A percentile compares a stretch with the other conserved stretches of the same genome.
phyloP scores from a whole-genome alignment of 371 early-diverging fungal genomes.

The Modicella reniformis region DNA sequence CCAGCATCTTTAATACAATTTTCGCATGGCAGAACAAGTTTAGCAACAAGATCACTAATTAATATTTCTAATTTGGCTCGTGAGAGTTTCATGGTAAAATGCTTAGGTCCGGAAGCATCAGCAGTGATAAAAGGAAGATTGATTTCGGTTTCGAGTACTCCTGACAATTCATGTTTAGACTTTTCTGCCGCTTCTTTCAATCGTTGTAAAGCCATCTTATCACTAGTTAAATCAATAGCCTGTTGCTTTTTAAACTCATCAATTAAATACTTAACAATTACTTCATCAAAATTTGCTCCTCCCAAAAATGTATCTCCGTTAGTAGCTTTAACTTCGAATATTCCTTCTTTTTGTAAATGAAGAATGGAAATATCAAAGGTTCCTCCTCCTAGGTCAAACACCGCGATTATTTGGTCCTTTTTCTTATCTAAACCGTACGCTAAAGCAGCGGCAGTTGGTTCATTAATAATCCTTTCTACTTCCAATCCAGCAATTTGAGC shows the following conservation, averaged over 20 bases:
- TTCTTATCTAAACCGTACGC: conserved; percentile 97
- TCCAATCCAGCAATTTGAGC: conserved; percentile 97
- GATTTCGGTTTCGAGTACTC: conserved; percentile 92
- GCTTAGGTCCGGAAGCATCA: conserved; percentile 94
- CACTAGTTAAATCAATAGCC: conserved; percentile 78
- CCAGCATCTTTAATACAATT: conserved; percentile 97
- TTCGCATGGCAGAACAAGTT: conserved; percentile 94
- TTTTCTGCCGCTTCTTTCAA: conserved; percentile 98
- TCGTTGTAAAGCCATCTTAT: conserved; percentile 95
- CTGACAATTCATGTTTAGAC: conserved; percentile 98
- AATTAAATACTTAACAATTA: conserved; percentile 84
- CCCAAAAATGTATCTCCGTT: conserved; percentile 98
- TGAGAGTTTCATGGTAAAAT: conserved; percentile 93
- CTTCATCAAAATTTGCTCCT: conserved; percentile 98
- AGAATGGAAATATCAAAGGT: conserved; percentile 99
- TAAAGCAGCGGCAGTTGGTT: conserved; percentile 99
- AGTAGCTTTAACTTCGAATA: conserved; percentile 98
- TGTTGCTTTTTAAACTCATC: conserved; percentile 89
- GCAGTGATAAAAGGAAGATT: conserved; percentile 96
- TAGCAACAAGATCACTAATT: conserved; percentile 82
- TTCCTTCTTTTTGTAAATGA: conserved; percentile 96
- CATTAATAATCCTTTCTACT: conserved; percentile 98
- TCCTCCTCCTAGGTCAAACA: conserved; percentile 99
- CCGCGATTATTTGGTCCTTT: conserved; percentile 90
- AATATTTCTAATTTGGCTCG: conserved; percentile 93